phyloP scores from a whole-genome alignment of 2,329 filamentous ascomycete species.

The Venturia oleaginea region DNA sequence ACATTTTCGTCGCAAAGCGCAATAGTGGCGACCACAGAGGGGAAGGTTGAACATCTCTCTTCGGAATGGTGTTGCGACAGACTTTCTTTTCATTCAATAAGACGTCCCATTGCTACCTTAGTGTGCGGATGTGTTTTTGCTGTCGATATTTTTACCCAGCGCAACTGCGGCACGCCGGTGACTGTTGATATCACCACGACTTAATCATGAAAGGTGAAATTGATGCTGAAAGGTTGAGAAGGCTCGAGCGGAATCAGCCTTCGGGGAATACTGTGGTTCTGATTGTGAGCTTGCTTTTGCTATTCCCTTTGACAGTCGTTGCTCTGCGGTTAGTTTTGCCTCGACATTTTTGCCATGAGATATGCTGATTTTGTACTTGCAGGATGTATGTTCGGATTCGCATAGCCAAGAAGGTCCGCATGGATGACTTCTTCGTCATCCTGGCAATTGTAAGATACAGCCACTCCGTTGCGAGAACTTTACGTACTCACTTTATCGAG shows the following conservation, averaged over 20 bases:
- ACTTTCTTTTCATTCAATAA: background rate
- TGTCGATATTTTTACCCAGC: background rate
- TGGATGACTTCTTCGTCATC: background rate
- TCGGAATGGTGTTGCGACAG: background rate
- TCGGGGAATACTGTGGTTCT: background rate
- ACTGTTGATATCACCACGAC: background rate
- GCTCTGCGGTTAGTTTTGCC: background rate
- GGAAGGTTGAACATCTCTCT: background rate
- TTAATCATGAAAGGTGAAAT: background rate
- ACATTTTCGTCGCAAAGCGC: background rate
- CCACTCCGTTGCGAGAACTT: background rate
- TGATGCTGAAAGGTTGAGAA: background rate
- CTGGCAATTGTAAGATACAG: background rate
- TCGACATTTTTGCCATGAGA: background rate
- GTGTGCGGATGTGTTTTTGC: background rate
- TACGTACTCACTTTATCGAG: background rate
- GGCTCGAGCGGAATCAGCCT: background rate
- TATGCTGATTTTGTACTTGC: background rate
- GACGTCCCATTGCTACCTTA: background rate
- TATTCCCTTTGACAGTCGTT: background rate
- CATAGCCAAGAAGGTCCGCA: background rate
- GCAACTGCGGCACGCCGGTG: background rate
- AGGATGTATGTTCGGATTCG: constrained; percentile 1
- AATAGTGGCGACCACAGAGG: background rate
- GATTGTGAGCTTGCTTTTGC: background rate